Percentiles rank a stretch among this genome's conserved stretches.
Conservation (phyloP, 2,329 filamentous ascomycete genomes). For the Diaporthe helianthi region DNA sequence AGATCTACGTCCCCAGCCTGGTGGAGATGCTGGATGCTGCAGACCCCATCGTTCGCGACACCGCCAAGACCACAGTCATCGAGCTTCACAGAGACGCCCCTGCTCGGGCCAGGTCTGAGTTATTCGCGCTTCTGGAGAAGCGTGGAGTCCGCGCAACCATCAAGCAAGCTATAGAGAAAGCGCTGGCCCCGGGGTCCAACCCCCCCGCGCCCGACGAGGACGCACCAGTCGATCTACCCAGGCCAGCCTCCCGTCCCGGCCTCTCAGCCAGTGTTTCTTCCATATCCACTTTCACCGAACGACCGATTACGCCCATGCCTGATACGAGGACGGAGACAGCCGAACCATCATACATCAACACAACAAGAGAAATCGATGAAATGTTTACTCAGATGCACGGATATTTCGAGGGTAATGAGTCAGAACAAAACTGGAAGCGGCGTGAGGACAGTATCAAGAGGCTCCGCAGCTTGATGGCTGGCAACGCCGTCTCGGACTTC, state of each 20-base stretch:
- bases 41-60: slow-evolving; percentile 85
- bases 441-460: slow-evolving; percentile 83
- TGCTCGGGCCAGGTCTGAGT: slow-evolving; percentile 82
- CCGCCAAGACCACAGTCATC: slow-evolving; percentile 82
- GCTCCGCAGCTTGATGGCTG: slow-evolving; percentile 78
- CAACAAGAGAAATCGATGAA: slow-evolving; percentile 86
- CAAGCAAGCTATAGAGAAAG: slow-evolving; percentile 78
- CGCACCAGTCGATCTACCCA: slow-evolving; percentile 29
- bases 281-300: slow-evolving; percentile 57
- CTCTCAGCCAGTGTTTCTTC: slow-evolving; percentile 62
- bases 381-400: slow-evolving; percentile 81
- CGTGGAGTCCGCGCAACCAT: slow-evolving; percentile 89
- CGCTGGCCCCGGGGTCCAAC: slow-evolving; percentile 63
- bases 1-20: slow-evolving; percentile 79
- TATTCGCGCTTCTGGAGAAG: slow-evolving; percentile 84
- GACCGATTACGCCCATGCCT: slow-evolving; percentile 66
- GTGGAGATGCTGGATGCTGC: slow-evolving; percentile 91
- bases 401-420: slow-evolving; percentile 86
- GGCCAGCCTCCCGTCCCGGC: slow-evolving; percentile 50
- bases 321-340: slow-evolving; percentile 73
- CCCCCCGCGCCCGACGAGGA: slow-evolving; percentile 28
- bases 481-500: slow-evolving; percentile 83
- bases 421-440: slow-evolving; percentile 89
- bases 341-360: slow-evolving; percentile 84
- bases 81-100: slow-evolving; percentile 86